Evolutionary conservation across 306 rosid genomes (phyloP), one percentile per base, ranked within the genome.

Genomic region (Dicorynia guianensis): DNA sequence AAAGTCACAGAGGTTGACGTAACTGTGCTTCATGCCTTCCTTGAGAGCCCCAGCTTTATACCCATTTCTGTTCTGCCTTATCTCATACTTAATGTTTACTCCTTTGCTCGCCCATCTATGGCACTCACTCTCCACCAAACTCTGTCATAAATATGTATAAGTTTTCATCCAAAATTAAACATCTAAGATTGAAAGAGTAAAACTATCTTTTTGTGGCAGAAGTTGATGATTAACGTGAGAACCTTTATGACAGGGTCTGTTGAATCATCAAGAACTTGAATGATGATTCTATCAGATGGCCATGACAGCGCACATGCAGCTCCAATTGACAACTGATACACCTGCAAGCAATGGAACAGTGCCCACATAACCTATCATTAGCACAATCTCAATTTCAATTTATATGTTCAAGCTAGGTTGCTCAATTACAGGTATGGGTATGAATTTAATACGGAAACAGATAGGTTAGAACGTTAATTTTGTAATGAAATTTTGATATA

Each of bases 31-130:
- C 97, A 94, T 90, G 19, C 96, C 98, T 78, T 90, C 93, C 53
- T 80, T 92, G 4, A 94, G 93, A 46, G 97, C 93, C 35, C 98
- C 98, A 13, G 97, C 97, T 82, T 94, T 94, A 87, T 91, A 92
- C 7, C 97, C 98, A 70, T 78, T 90, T 76, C 98, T 88, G 76
- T 84, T 90, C 82, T 79, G 86, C 52, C 98, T 88, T 30, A 90
- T 86, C 85, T 94, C 98, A 63, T 94, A 94, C 78, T 86, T 92
- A 74, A 94, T 90, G 89, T 90, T 92, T 80, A 86, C 70, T 25
- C 97, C 98, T 84, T 91, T 91, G 83, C 89, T 88, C 18, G 74
- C 81, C 97, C 98, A 90, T 85, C 92, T 86, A 56, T 92, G 84
- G 82, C 93, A 89, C 62, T 94, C 98, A 52, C 65, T 4, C 44